Percentiles rank a stretch among this genome's conserved stretches.
phyloP scores from a whole-genome alignment of 2,329 filamentous ascomycete species.

The Fusarium piperis region DNA sequence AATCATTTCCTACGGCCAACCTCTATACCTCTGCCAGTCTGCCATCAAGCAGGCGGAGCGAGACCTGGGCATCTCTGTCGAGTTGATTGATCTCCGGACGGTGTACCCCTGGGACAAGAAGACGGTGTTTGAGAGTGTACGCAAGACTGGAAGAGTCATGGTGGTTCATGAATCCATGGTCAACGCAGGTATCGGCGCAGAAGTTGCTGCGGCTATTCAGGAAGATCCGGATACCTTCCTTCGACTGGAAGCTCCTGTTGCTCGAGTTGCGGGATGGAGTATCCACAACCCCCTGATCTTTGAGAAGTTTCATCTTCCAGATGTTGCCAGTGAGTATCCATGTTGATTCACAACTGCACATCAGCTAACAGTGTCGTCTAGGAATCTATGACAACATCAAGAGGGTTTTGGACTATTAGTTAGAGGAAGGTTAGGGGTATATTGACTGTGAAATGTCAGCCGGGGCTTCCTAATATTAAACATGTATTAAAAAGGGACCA shows the following conservation, averaged over 20 bases:
- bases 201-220: conserved; percentile 88
- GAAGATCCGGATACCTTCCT: conserved; percentile 80
- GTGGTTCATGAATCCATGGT: conserved; percentile 94
- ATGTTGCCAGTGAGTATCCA: conserved; percentile 79
- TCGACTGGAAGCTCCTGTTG: conserved; percentile 84
- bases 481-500: not conserved
- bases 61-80: conserved; percentile 78
- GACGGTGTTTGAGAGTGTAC: conserved; percentile 82
- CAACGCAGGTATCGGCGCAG: conserved; percentile 88
- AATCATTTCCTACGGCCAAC: conserved; percentile 88
- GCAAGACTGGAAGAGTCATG: conserved; percentile 85
- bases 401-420: conserved; percentile 70
- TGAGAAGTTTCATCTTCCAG: conserved; percentile 84
- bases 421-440: not conserved
- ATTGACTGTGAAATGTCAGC: not conserved
- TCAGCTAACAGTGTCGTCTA: conserved; percentile 44
- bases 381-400: conserved; percentile 79
- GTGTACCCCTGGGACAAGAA: conserved; percentile 92
- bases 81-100: conserved; percentile 88
- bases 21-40: conserved; percentile 82
- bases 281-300: conserved; percentile 83
- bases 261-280: conserved; percentile 88
- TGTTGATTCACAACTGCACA: not conserved
- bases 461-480: not conserved
- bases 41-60: conserved; percentile 80